phyloP scores from a whole-genome alignment of 2,329 filamentous ascomycete species.

The Colletotrichum karsti region DNA sequence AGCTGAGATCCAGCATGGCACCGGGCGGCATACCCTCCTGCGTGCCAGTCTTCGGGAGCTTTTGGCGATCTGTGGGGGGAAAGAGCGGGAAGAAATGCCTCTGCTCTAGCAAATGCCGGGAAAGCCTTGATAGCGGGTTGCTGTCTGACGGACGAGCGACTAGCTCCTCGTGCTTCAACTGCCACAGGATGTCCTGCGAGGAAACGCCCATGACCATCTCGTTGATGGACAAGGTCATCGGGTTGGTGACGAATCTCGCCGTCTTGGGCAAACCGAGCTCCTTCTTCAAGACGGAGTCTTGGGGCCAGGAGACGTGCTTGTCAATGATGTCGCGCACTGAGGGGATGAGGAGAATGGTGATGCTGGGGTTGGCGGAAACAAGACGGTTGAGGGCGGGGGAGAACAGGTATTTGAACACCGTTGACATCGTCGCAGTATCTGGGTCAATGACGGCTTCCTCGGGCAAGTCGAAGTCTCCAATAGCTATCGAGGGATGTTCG shows the following conservation, averaged over 20 bases:
- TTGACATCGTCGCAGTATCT: conserved; percentile 81
- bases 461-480: conserved; percentile 81
- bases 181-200: conserved; percentile 84
- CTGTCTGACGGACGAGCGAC: conserved; percentile 63
- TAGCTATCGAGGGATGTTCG: conserved; percentile 87
- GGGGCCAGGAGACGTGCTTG: conserved; percentile 88
- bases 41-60: conserved; percentile 71
- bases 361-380: conserved; percentile 72
- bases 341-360: conserved; percentile 84
- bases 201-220: conserved; percentile 85
- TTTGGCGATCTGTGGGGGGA: conserved; percentile 77
- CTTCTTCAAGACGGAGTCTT: conserved; percentile 68
- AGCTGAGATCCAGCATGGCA: conserved; percentile 82
- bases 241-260: conserved; percentile 84
- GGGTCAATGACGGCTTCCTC: conserved; percentile 73
- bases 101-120: conserved; percentile 85
- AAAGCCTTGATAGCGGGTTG: conserved; percentile 75
- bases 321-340: conserved; percentile 84
- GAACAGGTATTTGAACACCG: conserved; percentile 85
- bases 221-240: conserved; percentile 88
- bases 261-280: conserved; percentile 83
- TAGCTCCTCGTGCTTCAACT: conserved; percentile 80
- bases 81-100: conserved; percentile 91
- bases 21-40: conserved; percentile 71
- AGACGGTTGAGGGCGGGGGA: conserved; percentile 78